Percentiles rank a stretch among this genome's conserved stretches.
Conservation (phyloP, 2,329 filamentous ascomycete species). For the Xylaria sp. region DNA sequence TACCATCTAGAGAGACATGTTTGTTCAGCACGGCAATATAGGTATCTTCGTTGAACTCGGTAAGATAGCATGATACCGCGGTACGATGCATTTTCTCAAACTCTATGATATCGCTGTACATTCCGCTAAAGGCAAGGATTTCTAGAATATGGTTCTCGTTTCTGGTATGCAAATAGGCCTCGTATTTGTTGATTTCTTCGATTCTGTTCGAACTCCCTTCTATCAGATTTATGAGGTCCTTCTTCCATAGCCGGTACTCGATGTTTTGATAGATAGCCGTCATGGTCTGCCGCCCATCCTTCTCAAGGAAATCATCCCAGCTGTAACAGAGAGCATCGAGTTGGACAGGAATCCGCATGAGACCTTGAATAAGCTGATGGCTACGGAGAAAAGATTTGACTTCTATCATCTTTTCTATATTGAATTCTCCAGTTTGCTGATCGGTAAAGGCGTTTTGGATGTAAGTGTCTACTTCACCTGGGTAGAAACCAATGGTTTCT, state of each 20-base stretch:
- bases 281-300: slow-evolving; percentile 50
- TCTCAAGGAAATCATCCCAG: slow-evolving; percentile 46
- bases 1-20: too few relatives aligned
- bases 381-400: slow-evolving; percentile 51
- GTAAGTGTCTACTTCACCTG: slow-evolving; percentile 52
- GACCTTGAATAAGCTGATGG: slow-evolving; percentile 49
- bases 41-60: background rate
- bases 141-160: slow-evolving; percentile 43
- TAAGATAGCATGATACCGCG: slow-evolving; percentile 30
- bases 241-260: slow-evolving; percentile 53
- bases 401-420: slow-evolving; percentile 35
- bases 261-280: slow-evolving; percentile 52
- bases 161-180: slow-evolving; percentile 42
- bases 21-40: background rate
- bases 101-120: slow-evolving; percentile 50
- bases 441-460: background rate
- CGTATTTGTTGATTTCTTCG: slow-evolving; percentile 19
- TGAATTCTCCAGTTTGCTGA: too few relatives aligned
- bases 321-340: slow-evolving; percentile 57
- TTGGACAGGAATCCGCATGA: slow-evolving; percentile 58
- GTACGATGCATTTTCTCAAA: slow-evolving; percentile 47
- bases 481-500: slow-evolving; percentile 55
- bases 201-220: background rate
- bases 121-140: slow-evolving; percentile 52
- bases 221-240: slow-evolving; percentile 50